Percentiles rank a stretch among this genome's conserved stretches.
Evolutionary conservation across 2,329 filamentous ascomycete genomes (phyloP).

Genomic region (Nemania diffusa): DNA sequence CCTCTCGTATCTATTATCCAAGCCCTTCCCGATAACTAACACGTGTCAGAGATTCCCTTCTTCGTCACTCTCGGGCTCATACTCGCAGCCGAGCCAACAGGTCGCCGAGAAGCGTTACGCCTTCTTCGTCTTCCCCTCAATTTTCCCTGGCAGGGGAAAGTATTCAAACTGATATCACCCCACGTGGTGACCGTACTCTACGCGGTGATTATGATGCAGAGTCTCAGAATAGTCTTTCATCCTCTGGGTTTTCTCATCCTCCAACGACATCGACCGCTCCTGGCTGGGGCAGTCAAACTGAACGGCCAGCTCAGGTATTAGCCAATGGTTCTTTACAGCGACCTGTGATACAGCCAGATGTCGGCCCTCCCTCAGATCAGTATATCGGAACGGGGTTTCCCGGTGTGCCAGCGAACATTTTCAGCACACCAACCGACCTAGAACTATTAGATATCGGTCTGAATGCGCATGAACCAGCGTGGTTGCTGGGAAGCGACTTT

Average conservation of each 20-base stretch:
- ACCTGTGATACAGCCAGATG: slow-evolving; percentile 15
- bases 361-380: slow-evolving; percentile 11
- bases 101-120: slow-evolving; percentile 21
- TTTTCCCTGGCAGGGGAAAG: slow-evolving; percentile 25
- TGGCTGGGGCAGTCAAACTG: slow-evolving; percentile 25
- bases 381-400: slow-evolving; percentile 23
- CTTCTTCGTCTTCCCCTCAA: slow-evolving; percentile 26
- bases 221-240: slow-evolving; percentile 23
- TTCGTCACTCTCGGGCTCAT: slow-evolving; percentile 34
- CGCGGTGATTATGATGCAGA: slow-evolving; percentile 24
- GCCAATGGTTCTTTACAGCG: slow-evolving; percentile 17
- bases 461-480: slow-evolving; percentile 34
- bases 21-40: slow-evolving; percentile 9
- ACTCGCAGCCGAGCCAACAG: slow-evolving; percentile 14
- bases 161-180: slow-evolving; percentile 15
- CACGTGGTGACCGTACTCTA: slow-evolving; percentile 13
- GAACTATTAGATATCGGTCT: slow-evolving; percentile 33
- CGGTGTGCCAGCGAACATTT: slow-evolving; percentile 19
- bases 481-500: slow-evolving; percentile 33
- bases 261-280: slow-evolving; percentile 16
- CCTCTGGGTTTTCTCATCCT: slow-evolving; percentile 22
- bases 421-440: slow-evolving; percentile 30
- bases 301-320: slow-evolving; percentile 14
- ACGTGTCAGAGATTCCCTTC: slow-evolving; percentile 31
- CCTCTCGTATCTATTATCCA: not conserved